These are phyloP conservation scores for Astraeus odoratus DNA, from an alignment of 768 basidiomycete genomes.

Conservation along the genomic window DNA sequence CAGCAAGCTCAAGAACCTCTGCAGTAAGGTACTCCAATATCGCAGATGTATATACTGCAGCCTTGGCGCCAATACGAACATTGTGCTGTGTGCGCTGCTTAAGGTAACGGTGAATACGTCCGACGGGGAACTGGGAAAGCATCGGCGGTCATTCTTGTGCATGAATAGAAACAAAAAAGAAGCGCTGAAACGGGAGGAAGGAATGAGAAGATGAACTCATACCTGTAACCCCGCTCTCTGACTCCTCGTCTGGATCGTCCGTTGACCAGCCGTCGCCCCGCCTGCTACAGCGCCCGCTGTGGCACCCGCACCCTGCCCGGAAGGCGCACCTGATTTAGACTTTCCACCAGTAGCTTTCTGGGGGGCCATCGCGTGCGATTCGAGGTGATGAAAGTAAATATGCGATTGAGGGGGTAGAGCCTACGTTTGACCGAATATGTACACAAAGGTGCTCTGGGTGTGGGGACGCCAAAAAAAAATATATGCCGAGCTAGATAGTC, in stretches of 20 bases:
- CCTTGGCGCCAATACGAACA: slow-evolving; percentile 94
- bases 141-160: not conserved
- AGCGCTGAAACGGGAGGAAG: not conserved
- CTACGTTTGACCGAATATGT: too few species aligned
- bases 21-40: slow-evolving; percentile 95
- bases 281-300: slow-evolving; percentile 25
- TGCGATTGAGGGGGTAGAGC: not conserved
- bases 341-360: slow-evolving; percentile 57
- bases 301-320: slow-evolving; percentile 4
- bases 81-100: slow-evolving; percentile 91
- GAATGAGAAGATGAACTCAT: slow-evolving; percentile 8
- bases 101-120: slow-evolving; percentile 94
- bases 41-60: slow-evolving; percentile 93
- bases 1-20: slow-evolving; percentile 92
- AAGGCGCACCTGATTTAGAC: slow-evolving; percentile 41
- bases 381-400: not conserved
- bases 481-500: too few species aligned
- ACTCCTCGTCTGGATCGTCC: slow-evolving; percentile 59
- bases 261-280: slow-evolving; percentile 19
- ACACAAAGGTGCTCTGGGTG: too few species aligned
- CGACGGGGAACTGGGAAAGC: slow-evolving; percentile 75
- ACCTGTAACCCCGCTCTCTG: slow-evolving; percentile 88
- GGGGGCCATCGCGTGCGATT: slow-evolving; percentile 16
- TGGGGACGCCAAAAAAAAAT: too few species aligned
- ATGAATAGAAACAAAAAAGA: slow-evolving; percentile 2